Evolutionary conservation across 106 monocot species (phyloP).

Genomic region (Vanilla planifolia): DNA sequence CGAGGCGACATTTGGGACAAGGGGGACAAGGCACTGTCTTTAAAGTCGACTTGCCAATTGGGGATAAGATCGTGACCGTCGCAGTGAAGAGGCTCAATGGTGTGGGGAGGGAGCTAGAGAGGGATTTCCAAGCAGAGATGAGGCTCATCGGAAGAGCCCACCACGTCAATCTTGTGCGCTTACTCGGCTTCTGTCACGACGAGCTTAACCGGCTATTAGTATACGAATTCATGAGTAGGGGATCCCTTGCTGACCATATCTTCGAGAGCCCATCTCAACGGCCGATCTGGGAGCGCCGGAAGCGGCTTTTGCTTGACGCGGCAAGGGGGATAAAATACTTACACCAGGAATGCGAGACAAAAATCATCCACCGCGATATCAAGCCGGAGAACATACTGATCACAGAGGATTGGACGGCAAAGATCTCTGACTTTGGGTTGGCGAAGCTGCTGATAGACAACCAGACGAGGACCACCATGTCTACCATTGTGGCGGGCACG

Average conservation of each 20-base stretch:
- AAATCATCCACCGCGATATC: conserved; percentile 5
- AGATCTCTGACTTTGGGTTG: conserved; percentile 47
- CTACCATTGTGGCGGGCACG: conserved; percentile 1
- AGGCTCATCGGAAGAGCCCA: conserved; percentile 1
- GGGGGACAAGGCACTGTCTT: conserved; percentile 26
- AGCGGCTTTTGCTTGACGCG: background rate
- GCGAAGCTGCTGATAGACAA: conserved; percentile 19
- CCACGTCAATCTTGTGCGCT: background rate
- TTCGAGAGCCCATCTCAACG: background rate
- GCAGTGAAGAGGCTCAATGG: conserved; percentile 1
- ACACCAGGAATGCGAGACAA: background rate
- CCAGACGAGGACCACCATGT: conserved; percentile 5
- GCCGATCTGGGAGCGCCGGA: background rate
- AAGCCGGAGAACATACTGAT: conserved; percentile 7
- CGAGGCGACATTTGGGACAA: conserved; percentile 18
- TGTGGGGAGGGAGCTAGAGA: background rate
- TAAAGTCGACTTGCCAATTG: conserved; percentile 8
- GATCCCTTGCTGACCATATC: background rate
- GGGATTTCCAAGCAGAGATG: background rate
- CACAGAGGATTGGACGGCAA: conserved; percentile 10
- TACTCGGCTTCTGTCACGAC: conserved; percentile 6
- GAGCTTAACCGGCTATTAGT: background rate
- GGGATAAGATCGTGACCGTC: background rate
- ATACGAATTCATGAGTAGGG: background rate
- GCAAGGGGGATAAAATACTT: background rate